A percentile compares a stretch with the other conserved stretches of the same genome.
These are phyloP conservation scores for Trichoderma sp. DNA, from an alignment of 2,329 filamentous ascomycete species.

Conservation along the genomic window DNA sequence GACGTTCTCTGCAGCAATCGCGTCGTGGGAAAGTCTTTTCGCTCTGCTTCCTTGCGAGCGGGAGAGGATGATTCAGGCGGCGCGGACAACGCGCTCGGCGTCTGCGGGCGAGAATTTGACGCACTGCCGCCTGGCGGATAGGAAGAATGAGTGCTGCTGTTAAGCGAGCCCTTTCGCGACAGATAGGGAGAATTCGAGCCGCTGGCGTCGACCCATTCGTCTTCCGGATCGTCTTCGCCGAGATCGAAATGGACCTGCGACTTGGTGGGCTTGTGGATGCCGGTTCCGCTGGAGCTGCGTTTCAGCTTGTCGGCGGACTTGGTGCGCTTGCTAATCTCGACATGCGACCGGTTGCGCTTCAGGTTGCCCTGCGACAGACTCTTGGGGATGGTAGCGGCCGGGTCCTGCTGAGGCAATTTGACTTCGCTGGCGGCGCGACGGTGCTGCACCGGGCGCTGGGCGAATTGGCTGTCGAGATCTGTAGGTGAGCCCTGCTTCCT, in stretches of 20 bases:
- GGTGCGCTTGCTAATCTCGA: constrained; percentile 51
- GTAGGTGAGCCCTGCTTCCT: constrained; percentile 43
- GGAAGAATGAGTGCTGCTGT: constrained; percentile 48
- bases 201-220: constrained; percentile 67
- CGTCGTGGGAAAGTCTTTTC: constrained; percentile 65
- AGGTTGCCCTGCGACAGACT: constrained; percentile 53
- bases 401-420: constrained; percentile 46
- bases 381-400: constrained; percentile 48
- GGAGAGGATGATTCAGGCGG: constrained; percentile 26
- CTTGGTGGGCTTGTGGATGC: constrained; percentile 41
- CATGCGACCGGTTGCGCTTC: constrained; percentile 59
- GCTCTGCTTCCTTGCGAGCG: constrained; percentile 36
- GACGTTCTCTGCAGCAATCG: constrained; percentile 63
- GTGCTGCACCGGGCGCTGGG: constrained; percentile 34
- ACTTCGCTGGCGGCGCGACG: constrained; percentile 51
- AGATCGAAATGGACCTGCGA: constrained; percentile 62
- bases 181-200: constrained; percentile 58
- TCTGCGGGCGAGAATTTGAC: constrained; percentile 36
- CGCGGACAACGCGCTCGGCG: constrained; percentile 29
- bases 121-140: constrained; percentile 37
- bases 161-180: constrained; percentile 46
- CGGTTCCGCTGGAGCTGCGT: constrained; percentile 50
- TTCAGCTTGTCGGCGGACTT: constrained; percentile 53
- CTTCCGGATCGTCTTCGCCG: constrained; percentile 47
- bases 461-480: constrained; percentile 29